These are phyloP conservation scores for Colletotrichum sp. DNA, from an alignment of 2,329 filamentous ascomycete genomes.

Conservation along the genomic window DNA sequence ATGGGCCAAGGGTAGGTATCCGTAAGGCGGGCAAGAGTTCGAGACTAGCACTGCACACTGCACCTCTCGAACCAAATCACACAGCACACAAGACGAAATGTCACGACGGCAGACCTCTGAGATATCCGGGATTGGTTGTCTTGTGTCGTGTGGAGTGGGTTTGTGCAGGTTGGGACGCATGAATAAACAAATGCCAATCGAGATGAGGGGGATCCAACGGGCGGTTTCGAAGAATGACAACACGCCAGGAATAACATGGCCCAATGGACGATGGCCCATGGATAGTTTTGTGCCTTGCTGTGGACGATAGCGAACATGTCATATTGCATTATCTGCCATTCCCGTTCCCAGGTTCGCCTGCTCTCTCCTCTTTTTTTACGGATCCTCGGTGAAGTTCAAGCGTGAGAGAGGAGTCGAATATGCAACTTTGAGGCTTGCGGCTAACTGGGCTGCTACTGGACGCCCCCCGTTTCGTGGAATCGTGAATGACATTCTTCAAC, in stretches of 20 bases:
- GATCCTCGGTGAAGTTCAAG: background rate
- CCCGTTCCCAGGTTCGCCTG: background rate
- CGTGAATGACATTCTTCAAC: background rate
- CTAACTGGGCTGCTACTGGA: background rate
- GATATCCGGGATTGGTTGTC: background rate
- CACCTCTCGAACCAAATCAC: background rate
- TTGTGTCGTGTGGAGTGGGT: background rate
- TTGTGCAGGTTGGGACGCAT: slow-evolving; percentile 11
- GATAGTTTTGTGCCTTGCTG: background rate
- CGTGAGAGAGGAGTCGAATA: background rate
- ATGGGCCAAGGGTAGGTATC: background rate
- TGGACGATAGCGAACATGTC: background rate
- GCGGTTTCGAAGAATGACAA: background rate
- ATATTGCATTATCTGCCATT: background rate
- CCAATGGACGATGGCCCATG: background rate
- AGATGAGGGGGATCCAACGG: slow-evolving; percentile 2
- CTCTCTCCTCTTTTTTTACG: background rate
- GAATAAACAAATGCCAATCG: slow-evolving; percentile 21
- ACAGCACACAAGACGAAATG: background rate
- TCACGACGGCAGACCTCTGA: background rate
- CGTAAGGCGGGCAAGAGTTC: background rate
- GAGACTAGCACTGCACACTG: background rate
- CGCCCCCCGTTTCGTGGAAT: background rate
- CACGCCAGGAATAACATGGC: background rate
- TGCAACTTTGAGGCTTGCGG: background rate